Conservation (phyloP, 306 rosid species). For the Dalbergia cochinchinensis region DNA sequence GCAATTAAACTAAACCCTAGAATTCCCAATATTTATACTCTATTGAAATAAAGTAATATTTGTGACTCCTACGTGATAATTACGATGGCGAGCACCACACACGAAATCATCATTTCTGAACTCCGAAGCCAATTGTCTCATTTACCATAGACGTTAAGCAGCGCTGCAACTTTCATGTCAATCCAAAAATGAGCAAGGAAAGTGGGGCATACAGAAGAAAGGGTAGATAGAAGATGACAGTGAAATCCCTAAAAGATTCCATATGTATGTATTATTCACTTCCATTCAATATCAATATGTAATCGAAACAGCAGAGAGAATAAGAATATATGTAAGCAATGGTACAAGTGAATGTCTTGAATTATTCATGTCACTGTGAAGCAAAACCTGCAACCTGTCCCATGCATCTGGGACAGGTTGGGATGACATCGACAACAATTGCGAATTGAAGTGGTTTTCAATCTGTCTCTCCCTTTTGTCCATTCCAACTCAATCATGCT, state of each 20-base stretch:
- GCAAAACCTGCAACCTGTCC: conserved; percentile 48
- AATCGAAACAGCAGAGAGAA: conserved; percentile 51
- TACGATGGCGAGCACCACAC: neutral
- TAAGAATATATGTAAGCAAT: conserved; percentile 57
- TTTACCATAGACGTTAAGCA: neutral
- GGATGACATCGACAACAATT: conserved; percentile 50
- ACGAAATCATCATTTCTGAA: neutral
- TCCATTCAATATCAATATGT: conserved; percentile 23
- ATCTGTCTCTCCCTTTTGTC: conserved; percentile 59
- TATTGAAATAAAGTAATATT: neutral
- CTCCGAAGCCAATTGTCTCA: neutral
- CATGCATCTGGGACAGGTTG: conserved; percentile 49
- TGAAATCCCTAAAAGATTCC: conserved; percentile 67
- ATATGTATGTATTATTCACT: conserved; percentile 38
- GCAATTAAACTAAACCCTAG: no score
- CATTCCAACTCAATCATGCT: conserved; percentile 42
- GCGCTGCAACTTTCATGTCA: conserved; percentile 43
- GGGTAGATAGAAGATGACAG: conserved; percentile 4
- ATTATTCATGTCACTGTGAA: conserved; percentile 46
- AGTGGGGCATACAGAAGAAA: conserved; percentile 39
- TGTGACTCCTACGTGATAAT: neutral
- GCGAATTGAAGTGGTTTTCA: conserved; percentile 49
- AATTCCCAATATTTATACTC: neutral
- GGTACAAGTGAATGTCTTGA: conserved; percentile 47
- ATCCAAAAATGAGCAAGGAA: conserved; percentile 42